These are phyloP conservation scores for Phytopythium mirpurense DNA, from an alignment of 352 stramenopile species.

Conservation along the genomic window DNA sequence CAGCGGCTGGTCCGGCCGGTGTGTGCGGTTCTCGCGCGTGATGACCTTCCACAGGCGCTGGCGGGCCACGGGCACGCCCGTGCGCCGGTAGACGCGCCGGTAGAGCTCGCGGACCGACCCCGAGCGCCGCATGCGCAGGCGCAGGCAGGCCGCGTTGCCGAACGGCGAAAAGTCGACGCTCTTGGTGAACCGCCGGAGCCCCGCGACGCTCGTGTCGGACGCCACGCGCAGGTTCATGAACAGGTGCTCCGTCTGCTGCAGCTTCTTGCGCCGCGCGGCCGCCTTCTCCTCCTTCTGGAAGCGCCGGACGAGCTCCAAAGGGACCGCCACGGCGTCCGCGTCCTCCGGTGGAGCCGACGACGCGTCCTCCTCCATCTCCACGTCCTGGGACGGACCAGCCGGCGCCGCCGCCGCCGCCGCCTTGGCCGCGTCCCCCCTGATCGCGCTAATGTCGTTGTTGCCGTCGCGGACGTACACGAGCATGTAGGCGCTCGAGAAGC, in stretches of 20 bases:
- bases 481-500: conserved; percentile 86
- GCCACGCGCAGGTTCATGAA: conserved; percentile 79
- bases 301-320: conserved; percentile 41
- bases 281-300: conserved; percentile 82
- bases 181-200: conserved; percentile 73
- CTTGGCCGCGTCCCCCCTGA: conserved; percentile 14
- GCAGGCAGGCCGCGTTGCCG: conserved; percentile 46
- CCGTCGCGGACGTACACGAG: conserved; percentile 83
- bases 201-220: conserved; percentile 59
- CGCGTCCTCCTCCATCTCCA: conserved; percentile 7
- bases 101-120: conserved; percentile 67
- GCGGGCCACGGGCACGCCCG: conserved; percentile 50
- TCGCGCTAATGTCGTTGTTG: conserved; percentile 60
- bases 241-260: conserved; percentile 77
- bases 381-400: conserved; percentile 7
- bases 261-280: conserved; percentile 60
- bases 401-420: conserved; percentile 2
- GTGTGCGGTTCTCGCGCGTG: conserved; percentile 77
- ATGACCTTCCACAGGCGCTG: conserved; percentile 85
- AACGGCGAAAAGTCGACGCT: conserved; percentile 76
- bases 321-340: conserved; percentile 40
- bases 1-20: conserved; percentile 62
- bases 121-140: conserved; percentile 60
- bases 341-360: neutral
- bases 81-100: conserved; percentile 48